Evolutionary conservation across 495 filamentous ascomycete genomes (phyloP).

Genomic region (Articulospora tetracladia): DNA sequence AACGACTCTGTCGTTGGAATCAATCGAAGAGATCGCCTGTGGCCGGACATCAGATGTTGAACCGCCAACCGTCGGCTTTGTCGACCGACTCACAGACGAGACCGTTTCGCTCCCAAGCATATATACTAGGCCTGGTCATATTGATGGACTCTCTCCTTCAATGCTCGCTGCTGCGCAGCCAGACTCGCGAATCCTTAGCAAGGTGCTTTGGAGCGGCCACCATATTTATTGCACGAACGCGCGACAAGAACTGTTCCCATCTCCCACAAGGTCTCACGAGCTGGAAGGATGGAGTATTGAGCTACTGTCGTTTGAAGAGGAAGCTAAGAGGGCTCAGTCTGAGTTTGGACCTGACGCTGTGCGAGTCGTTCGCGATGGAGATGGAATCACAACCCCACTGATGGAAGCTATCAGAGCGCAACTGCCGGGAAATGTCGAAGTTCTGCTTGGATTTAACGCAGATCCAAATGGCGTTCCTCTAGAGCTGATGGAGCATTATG

Average conservation of each 20-base stretch:
- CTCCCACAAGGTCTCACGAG: too few species aligned
- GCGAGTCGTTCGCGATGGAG: background rate
- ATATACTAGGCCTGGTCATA: background rate
- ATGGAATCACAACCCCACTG: slow-evolving; percentile 15
- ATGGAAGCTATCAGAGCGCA: slow-evolving; percentile 11
- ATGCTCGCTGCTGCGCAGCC: slow-evolving; percentile 6
- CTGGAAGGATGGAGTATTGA: background rate
- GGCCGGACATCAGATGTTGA: too few species aligned
- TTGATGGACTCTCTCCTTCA: slow-evolving; percentile 1
- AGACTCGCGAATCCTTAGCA: slow-evolving; percentile 5
- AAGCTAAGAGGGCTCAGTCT: background rate
- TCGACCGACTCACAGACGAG: background rate
- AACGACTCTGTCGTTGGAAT: slow-evolving; percentile 1
- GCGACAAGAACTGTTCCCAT: background rate
- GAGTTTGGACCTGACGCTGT: slow-evolving; percentile 8
- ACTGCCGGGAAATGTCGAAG: slow-evolving; percentile 4
- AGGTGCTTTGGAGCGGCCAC: background rate
- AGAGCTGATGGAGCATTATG: slow-evolving; percentile 9
- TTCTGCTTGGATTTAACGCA: slow-evolving; percentile 1
- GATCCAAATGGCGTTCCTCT: slow-evolving; percentile 14
- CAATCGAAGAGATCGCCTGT: background rate
- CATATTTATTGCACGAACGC: background rate
- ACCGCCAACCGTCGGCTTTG: background rate
- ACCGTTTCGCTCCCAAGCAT: background rate
- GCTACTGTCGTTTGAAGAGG: background rate